Conservation (phyloP, 78 protist species). For the Paratrimastix pyriformis region DNA sequence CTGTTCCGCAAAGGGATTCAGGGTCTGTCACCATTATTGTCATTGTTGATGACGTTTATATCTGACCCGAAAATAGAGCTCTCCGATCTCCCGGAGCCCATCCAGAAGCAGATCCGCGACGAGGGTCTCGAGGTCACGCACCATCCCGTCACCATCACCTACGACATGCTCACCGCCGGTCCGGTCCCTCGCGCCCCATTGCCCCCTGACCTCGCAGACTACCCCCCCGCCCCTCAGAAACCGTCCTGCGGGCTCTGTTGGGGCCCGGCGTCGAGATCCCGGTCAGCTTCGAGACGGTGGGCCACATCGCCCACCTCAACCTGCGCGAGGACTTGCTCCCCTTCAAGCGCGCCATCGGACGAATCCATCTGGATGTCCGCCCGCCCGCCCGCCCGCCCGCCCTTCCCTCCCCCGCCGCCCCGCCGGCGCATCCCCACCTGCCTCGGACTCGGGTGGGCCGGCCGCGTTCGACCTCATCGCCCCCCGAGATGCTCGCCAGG, state of each 20-base stretch:
- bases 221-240: not conserved
- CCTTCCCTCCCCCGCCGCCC: not conserved
- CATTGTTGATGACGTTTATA: not conserved
- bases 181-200: not conserved
- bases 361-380: conserved; percentile 56
- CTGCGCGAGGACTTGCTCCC: conserved; percentile 64
- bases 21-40: not conserved
- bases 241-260: conserved; percentile 14
- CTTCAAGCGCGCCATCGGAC: conserved; percentile 68
- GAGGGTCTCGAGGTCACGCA: not conserved
- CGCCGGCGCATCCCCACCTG: too few species aligned
- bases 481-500: too few species aligned
- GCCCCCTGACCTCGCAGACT: not conserved
- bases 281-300: conserved; percentile 65
- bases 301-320: conserved; percentile 87
- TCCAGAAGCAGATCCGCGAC: not conserved
- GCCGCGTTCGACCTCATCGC: too few species aligned
- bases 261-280: conserved; percentile 7
- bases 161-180: not conserved
- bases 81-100: not conserved
- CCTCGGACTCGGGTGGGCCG: too few species aligned
- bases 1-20: not conserved
- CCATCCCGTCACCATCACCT: not conserved
- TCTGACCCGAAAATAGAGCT: not conserved
- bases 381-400: not conserved